These are phyloP conservation scores for Mortierella sp. DNA, from an alignment of 371 early-diverging fungal genomes.

Conservation along the genomic window DNA sequence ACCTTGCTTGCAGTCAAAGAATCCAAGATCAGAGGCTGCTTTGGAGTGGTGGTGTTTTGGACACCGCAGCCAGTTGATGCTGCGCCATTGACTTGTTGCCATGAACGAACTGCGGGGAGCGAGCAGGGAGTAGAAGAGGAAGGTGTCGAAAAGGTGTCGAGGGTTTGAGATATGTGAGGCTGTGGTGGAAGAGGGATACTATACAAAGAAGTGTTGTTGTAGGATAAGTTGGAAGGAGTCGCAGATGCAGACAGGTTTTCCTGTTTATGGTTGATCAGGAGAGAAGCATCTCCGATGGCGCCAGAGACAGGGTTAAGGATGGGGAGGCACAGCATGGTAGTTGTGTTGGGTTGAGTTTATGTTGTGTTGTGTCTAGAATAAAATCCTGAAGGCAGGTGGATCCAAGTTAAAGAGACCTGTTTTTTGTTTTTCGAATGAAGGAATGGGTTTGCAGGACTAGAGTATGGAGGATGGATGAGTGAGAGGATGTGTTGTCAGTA, in stretches of 20 bases:
- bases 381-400: neutral
- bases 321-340: slow-evolving; percentile 47
- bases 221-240: neutral
- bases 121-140: slow-evolving; percentile 42
- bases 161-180: slow-evolving; percentile 25
- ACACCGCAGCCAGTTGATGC: slow-evolving; percentile 2
- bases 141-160: slow-evolving; percentile 47
- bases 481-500: no score
- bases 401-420: neutral
- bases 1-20: slow-evolving; percentile 46
- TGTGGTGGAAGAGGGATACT: slow-evolving; percentile 38
- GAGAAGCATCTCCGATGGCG: neutral
- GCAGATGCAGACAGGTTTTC: neutral
- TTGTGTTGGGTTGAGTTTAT: slow-evolving; percentile 1
- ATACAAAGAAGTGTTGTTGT: slow-evolving; percentile 35
- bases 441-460: neutral
- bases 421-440: neutral
- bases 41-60: slow-evolving; percentile 30
- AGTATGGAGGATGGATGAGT: neutral
- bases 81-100: slow-evolving; percentile 10
- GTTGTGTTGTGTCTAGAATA: neutral
- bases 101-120: slow-evolving; percentile 28
- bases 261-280: neutral
- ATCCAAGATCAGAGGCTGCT: slow-evolving; percentile 47
- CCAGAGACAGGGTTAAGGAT: slow-evolving; percentile 25